These are phyloP conservation scores for Gnomoniopsis smithogilvyi DNA, from an alignment of 2,329 filamentous ascomycete species.

Conservation along the genomic window DNA sequence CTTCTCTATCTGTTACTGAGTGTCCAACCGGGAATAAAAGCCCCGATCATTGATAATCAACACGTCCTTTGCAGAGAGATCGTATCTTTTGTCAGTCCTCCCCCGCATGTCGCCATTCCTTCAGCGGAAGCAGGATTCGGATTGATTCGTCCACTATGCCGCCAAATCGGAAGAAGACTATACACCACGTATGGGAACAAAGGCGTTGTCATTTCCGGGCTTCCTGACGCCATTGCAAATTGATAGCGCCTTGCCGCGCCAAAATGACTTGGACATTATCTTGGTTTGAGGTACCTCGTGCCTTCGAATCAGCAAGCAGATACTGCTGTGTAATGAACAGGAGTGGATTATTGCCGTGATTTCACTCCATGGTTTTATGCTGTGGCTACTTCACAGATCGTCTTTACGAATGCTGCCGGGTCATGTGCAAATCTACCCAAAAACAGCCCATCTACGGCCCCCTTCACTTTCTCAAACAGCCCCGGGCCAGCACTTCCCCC, in stretches of 20 bases:
- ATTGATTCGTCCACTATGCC: not conserved
- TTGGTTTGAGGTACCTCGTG: not conserved
- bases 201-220: not conserved
- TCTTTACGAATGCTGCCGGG: conserved; percentile 65
- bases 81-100: not conserved
- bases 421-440: conserved; percentile 80
- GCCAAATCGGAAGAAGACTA: not conserved
- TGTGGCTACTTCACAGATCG: conserved; percentile 66
- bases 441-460: conserved; percentile 76
- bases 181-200: not conserved
- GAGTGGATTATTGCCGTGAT: not conserved
- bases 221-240: not conserved
- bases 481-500: conserved; percentile 81
- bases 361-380: conserved; percentile 23
- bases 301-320: not conserved
- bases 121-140: not conserved
- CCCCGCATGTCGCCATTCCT: not conserved
- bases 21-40: not conserved
- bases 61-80: not conserved
- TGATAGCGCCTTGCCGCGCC: not conserved
- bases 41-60: not conserved
- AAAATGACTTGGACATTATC: not conserved
- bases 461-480: conserved; percentile 63
- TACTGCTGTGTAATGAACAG: not conserved
- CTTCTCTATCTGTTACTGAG: not conserved